Base-by-base conservation (phyloP, 108 stramenopile species). In the Skeletonema grethae region DNA sequence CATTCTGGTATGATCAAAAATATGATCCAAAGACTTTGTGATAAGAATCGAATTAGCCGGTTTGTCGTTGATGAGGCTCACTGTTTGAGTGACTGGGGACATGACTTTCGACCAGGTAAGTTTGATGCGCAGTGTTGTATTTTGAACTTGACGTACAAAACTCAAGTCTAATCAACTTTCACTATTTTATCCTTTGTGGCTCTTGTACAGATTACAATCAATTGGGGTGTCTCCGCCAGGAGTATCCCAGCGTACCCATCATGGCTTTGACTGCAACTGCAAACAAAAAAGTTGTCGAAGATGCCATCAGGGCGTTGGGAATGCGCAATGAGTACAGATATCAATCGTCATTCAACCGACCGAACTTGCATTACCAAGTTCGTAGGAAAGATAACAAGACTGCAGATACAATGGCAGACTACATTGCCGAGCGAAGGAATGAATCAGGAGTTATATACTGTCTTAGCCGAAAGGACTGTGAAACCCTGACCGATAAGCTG, bases 261-360 rank as follows among this genome's bases (percentile, higher is more conserved):
- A 94, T 99, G 91, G 97, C 98, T 0, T 83, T 99, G 39, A 99
- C 99, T 16, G 99, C 99, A 10, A 99, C 99, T n/a, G 99, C 99
- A 16, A 95, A 96, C 70, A 77, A 96, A 71, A 91, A 92, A 38
- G 96, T 98, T 65, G 93, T 94, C 24, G 82, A 88, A 8, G 96
- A 97, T 84, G 93, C 95, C 63, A 90, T 95, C 45, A 77, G 87
- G 28, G 88, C 85, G 9, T 79, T 99, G 30, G 85, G 87, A n/a
- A 93, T 96, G 93, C 41, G 70, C 11, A 77, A 90, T 61, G 83
- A 84, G 62, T 88, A 87, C 55, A 66, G 58, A 61, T 98, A 88
- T 63, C 70, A 70, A 66, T 87, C 82, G 5, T 97, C 85, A 36
- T 98, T 98, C 85, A 98, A 99, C 74, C 94, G 99, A 6, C 87